These are phyloP conservation scores for Arachis stenosperma DNA, from an alignment of 306 rosid species.

Conservation along the genomic window DNA sequence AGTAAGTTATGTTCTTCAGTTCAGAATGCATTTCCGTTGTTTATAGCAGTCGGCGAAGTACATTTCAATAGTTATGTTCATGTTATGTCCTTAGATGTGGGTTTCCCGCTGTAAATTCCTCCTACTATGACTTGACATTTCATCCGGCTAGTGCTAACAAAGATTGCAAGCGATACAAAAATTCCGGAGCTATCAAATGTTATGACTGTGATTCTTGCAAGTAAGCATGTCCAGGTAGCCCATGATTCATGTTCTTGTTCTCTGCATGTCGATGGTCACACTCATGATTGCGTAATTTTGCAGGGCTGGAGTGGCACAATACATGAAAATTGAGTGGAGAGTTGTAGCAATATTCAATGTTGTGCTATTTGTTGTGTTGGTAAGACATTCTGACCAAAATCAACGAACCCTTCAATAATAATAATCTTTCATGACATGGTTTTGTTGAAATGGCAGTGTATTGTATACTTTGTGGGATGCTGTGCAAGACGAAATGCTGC, in stretches of 20 bases:
- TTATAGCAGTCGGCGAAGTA: conserved; percentile 9
- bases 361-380: conserved; percentile 73
- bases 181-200: conserved; percentile 72
- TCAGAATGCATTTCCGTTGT: conserved; percentile 18
- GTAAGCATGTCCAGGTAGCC: conserved; percentile 48
- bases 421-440: background rate
- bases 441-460: conserved; percentile 56
- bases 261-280: conserved; percentile 23
- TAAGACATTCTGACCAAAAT: conserved; percentile 41
- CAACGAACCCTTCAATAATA: background rate
- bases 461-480: conserved; percentile 87
- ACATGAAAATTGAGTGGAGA: conserved; percentile 97
- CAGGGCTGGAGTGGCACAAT: conserved; percentile 98
- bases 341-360: conserved; percentile 85
- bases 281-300: conserved; percentile 32
- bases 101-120: conserved; percentile 91
- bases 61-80: conserved; percentile 31
- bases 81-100: conserved; percentile 67
- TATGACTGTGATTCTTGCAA: conserved; percentile 96
- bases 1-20: conserved; percentile 59
- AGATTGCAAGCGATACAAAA: conserved; percentile 90
- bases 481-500: conserved; percentile 88
- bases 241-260: background rate
- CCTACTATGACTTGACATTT: conserved; percentile 87
- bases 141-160: conserved; percentile 73